Evolutionary conservation across 495 filamentous ascomycete genomes (phyloP).

Genomic region (Friedmanniomyces simplex): DNA sequence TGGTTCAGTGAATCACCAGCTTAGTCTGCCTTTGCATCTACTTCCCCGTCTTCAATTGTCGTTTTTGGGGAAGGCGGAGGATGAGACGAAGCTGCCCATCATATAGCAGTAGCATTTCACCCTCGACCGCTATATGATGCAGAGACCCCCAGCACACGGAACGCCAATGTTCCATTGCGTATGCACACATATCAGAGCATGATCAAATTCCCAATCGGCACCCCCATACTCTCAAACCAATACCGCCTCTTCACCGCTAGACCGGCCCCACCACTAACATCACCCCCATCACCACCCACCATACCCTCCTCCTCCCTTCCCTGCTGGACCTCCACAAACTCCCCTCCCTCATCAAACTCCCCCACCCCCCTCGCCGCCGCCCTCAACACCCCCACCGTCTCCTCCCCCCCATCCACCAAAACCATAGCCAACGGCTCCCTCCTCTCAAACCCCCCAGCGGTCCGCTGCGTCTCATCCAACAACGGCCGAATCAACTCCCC

Average conservation of each 20-base stretch:
- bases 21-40: no score
- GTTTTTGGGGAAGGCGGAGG: no score
- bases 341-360: slow-evolving; percentile 47
- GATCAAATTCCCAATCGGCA: slow-evolving; percentile 68
- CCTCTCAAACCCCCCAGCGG: slow-evolving; percentile 59
- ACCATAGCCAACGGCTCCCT: slow-evolving; percentile 69
- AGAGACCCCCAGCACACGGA: no score
- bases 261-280: not conserved
- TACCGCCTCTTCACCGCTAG: slow-evolving; percentile 70
- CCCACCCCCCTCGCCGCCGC: slow-evolving; percentile 62
- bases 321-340: slow-evolving; percentile 4
- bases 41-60: no score
- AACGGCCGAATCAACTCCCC: slow-evolving; percentile 53
- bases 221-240: slow-evolving; percentile 68
- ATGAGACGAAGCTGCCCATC: no score
- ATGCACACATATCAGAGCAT: slow-evolving; percentile 41
- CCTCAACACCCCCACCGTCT: slow-evolving; percentile 52
- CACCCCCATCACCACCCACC: not conserved
- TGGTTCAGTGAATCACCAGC: no score
- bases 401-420: slow-evolving; percentile 60
- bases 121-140: no score
- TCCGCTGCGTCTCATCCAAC: slow-evolving; percentile 64
- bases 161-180: no score
- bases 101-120: no score
- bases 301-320: not conserved